These are phyloP conservation scores for Ceratocystis lukuohia DNA, from an alignment of 2,329 filamentous ascomycete genomes.

Conservation along the genomic window DNA sequence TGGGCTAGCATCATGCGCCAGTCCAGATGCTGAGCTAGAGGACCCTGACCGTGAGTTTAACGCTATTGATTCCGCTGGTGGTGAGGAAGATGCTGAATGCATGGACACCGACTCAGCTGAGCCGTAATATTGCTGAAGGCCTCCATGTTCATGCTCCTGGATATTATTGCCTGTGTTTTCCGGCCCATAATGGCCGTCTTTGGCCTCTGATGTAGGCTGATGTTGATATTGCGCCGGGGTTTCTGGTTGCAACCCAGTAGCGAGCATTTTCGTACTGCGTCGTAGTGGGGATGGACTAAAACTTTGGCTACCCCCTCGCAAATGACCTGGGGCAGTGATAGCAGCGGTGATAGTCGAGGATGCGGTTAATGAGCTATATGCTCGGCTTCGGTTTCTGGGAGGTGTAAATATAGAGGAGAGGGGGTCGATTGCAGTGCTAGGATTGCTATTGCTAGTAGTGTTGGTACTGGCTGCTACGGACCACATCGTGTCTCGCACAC, in stretches of 20 bases:
- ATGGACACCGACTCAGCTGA: neutral
- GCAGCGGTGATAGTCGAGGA: conserved; percentile 9
- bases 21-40: neutral
- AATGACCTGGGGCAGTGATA: conserved; percentile 8
- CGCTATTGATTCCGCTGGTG: neutral
- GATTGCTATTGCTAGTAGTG: conserved; percentile 9
- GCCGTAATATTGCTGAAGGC: neutral
- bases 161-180: neutral
- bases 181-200: neutral
- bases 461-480: conserved; percentile 6
- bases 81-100: neutral
- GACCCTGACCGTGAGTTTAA: neutral
- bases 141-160: neutral
- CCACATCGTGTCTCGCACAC: conserved; percentile 12
- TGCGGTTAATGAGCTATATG: conserved; percentile 12
- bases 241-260: neutral
- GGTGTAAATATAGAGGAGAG: conserved; percentile 16
- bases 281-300: conserved; percentile 16
- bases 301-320: conserved; percentile 13
- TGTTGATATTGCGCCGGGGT: neutral
- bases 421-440: conserved; percentile 6
- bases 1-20: neutral
- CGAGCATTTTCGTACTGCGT: conserved; percentile 12
- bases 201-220: neutral
- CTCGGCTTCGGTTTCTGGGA: conserved; percentile 10